Evolutionary conservation across 441 rosid species (phyloP).

Genomic region (Kokia cookei): DNA sequence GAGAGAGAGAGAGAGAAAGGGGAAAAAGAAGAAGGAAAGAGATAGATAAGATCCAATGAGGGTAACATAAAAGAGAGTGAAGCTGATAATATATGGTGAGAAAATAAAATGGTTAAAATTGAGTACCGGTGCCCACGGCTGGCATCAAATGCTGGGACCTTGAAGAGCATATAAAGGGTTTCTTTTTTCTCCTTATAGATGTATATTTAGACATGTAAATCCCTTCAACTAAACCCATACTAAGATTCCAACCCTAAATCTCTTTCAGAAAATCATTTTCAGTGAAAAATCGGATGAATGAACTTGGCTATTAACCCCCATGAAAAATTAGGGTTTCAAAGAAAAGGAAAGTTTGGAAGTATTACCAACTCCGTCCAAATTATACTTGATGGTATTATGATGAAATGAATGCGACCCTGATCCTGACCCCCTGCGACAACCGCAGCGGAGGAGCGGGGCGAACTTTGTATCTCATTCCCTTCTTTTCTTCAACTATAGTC

Average conservation of each 20-base stretch:
- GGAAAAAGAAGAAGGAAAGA: background rate
- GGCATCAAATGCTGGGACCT: conserved; percentile 45
- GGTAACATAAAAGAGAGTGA: background rate
- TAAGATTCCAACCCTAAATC: no score
- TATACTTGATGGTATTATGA: conserved; percentile 11
- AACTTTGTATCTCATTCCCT: background rate
- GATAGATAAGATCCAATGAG: conserved; percentile 9
- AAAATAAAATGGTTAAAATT: background rate
- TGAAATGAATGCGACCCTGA: conserved; percentile 19
- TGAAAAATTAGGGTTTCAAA: conserved; percentile 28
- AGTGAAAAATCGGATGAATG: background rate
- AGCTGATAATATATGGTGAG: background rate
- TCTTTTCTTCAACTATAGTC: background rate
- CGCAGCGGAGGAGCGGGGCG: conserved; percentile 46
- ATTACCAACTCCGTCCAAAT: background rate
- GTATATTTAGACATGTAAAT: conserved; percentile 10
- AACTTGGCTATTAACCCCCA: conserved; percentile 12
- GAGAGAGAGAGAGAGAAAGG: background rate
- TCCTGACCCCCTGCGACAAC: conserved; percentile 17
- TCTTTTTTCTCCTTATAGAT: conserved; percentile 1
- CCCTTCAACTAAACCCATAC: no score
- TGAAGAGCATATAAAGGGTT: conserved; percentile 9
- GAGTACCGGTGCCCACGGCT: conserved; percentile 21
- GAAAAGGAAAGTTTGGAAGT: conserved; percentile 10
- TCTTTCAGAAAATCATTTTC: no score